These are phyloP conservation scores for Zymoseptoria brevis DNA, from an alignment of 2,329 filamentous ascomycete species.

Conservation along the genomic window DNA sequence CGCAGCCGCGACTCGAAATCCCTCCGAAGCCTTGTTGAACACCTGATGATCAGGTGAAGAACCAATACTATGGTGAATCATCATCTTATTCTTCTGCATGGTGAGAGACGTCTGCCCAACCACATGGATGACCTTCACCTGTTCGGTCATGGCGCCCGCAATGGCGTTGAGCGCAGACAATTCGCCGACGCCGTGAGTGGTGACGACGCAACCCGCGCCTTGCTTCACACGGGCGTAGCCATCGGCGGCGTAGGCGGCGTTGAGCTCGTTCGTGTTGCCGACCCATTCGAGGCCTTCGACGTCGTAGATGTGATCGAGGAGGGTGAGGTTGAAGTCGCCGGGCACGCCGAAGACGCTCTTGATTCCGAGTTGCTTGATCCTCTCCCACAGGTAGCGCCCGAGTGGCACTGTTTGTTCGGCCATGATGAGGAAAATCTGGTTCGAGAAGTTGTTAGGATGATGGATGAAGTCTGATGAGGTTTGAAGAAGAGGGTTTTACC, in stretches of 20 bases:
- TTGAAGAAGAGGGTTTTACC: neutral
- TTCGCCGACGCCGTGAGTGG: conserved; percentile 54
- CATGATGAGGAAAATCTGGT: neutral
- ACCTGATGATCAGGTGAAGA: conserved; percentile 34
- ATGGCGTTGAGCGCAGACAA: conserved; percentile 40
- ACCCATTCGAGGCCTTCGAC: conserved; percentile 37
- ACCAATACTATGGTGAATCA: conserved; percentile 41
- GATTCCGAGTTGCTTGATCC: conserved; percentile 35
- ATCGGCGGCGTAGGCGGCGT: conserved; percentile 51
- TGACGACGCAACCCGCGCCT: conserved; percentile 43
- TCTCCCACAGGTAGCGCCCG: conserved; percentile 37
- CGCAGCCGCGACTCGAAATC: conserved; percentile 33
- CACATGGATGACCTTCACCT: conserved; percentile 39
- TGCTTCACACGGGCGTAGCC: conserved; percentile 51
- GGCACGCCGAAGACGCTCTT: conserved; percentile 38
- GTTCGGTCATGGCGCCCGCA: conserved; percentile 37
- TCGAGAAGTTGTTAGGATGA: neutral
- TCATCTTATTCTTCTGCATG: conserved; percentile 37
- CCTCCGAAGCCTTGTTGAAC: conserved; percentile 35
- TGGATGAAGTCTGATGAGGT: neutral
- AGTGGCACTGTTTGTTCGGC: conserved; percentile 30
- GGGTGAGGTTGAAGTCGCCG: conserved; percentile 40
- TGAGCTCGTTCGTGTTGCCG: conserved; percentile 52
- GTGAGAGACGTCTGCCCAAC: conserved; percentile 37
- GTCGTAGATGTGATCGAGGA: conserved; percentile 38